Base-by-base conservation (phyloP, 1,284 basidiomycete genomes). In the Cystobasidium sp. region DNA sequence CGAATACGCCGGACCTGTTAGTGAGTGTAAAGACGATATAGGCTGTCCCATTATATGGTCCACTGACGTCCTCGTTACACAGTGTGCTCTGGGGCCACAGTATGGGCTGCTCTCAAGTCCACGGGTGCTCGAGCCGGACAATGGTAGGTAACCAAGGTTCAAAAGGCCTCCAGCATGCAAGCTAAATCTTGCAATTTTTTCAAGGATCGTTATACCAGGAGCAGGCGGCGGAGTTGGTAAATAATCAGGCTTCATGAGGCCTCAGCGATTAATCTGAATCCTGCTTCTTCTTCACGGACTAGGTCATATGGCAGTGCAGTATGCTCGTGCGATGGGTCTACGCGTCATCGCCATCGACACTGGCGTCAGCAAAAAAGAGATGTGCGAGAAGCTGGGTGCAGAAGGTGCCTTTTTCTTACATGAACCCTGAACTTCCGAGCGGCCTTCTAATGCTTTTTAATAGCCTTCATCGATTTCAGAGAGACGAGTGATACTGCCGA, bases 301-400 rank as follows among this genome's bases (percentile, higher is more conserved):
- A 5, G 77, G 77, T 16, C 75, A 76, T 18, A 58, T 77, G n/a
- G 77, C 64, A 5, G 20, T 10, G 18, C 75, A 78, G 63, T 78
- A 78, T 63, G 77, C 77, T 10, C n/a, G 41, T 0, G 76, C 77
- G 1, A 72, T 78, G 46, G 76, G 75, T 9, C 51, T 78, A 5
- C 75, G 78, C 8, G 77, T 78, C 47, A 75, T 79, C 47, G 78
- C 73, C 12, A 76, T 79, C 66, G 78, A 79, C 69, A 76, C 77
- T 10, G 78, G 78, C 6, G 75, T 7, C 51, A 77, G 78, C 65
- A 79, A 79, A 74, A 66, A 68, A 58, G 75, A 77, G 24, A 55
- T 66, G 64, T 61, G 74, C 39, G 46, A 46, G 12, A 44, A 41
- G 8, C 76, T 77, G 68, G 78, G 78, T 8, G 75, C 61, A 22